phyloP scores from a whole-genome alignment of 345 rosid species.

The Rubroshorea leprosula region DNA sequence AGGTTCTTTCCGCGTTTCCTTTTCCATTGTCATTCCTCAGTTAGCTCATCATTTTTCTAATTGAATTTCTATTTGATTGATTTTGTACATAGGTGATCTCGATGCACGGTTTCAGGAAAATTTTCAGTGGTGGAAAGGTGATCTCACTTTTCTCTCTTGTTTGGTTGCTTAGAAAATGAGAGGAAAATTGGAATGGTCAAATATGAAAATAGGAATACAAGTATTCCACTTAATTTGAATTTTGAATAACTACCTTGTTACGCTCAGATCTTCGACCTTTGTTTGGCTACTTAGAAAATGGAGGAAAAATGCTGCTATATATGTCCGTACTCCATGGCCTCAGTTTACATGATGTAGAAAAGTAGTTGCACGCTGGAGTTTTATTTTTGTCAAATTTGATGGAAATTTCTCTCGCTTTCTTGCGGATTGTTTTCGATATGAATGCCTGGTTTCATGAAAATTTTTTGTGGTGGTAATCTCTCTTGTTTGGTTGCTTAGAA shows the following conservation, averaged over 20 bases:
- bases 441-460: no score
- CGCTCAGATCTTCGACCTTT: background rate
- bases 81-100: constrained; percentile 26
- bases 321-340: no score
- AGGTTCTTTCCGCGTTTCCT: constrained; percentile 18
- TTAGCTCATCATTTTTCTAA: background rate
- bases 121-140: constrained; percentile 11
- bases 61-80: background rate
- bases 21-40: background rate
- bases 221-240: no score
- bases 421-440: no score
- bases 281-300: constrained; percentile 12
- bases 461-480: no score
- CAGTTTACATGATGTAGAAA: no score
- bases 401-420: no score
- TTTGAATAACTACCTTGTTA: background rate
- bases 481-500: no score
- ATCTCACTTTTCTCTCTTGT: background rate
- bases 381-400: no score
- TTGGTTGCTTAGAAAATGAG: constrained; percentile 12
- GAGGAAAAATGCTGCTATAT: no score
- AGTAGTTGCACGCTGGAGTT: no score
- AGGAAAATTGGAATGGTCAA: background rate
- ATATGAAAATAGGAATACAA: no score
- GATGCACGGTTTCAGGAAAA: constrained; percentile 43